Base-by-base conservation (phyloP, 108 stramenopile genomes). In the Skeletonema potamos region DNA sequence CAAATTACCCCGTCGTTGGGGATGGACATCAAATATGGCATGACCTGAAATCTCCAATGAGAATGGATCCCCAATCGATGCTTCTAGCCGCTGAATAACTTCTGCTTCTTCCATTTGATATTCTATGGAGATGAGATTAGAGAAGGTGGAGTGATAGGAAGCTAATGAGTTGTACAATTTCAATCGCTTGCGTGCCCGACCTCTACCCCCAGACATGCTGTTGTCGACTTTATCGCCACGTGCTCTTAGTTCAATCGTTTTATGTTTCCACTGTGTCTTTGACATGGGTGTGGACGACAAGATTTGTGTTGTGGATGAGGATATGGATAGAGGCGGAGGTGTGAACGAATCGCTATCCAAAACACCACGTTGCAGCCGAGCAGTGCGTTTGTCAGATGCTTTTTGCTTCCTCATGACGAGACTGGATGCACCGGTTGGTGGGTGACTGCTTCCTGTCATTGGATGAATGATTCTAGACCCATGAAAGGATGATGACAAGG, bases 341-440 rank as follows among this genome's bases (percentile, higher is more conserved):
- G 69, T 61, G 39, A 62, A 60, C 27, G 72, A 41, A 12, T 27
- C 37, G 39, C 55, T 15, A 41, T 84, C 77, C 10, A 67, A 20
- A 51, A 70, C 54, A 34, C 86, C 84, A 27, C 84, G 67, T 54
- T 94, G 92, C 78, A 84, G 36, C 58, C 90, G 73, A 22, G 87
- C 62, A 0, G 93, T 94, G 13, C 90, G 85, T 62, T 86, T 87
- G 69, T 94, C 92, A 11, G 84, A 85, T 34, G 92, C 89, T 77
- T 91, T 94, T 79, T 94, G 92, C 66, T 94, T 94, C 22, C 92
- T 76, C 92, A 94, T 94, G 24, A 66, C 58, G 32, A 84, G 64
- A 30, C 22, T 63, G 54, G 32, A 59, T 64, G 22, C n/a, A 18
- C 33, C 43, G 20, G 33, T 74, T 26, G 36, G 39, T n/a, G 27